Evolutionary conservation across 176 grass and related monocot genomes (phyloP).

Genomic region (Ananas comosus): DNA sequence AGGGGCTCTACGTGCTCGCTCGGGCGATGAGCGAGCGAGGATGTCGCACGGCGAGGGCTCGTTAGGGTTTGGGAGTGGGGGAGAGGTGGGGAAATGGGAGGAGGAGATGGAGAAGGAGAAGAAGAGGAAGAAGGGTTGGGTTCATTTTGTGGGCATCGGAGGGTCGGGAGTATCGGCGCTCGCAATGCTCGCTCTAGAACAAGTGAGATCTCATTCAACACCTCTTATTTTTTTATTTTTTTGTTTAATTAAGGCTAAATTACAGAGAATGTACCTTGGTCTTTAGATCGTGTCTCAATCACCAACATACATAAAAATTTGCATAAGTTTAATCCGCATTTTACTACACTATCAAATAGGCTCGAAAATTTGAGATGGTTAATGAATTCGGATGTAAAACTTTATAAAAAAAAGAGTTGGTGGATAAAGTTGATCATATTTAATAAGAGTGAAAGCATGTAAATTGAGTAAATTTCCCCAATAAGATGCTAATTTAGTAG

Average conservation of each 20-base stretch:
- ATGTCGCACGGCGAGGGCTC: background rate
- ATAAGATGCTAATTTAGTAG: too few species aligned
- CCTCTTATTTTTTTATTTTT: background rate
- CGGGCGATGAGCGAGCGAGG: background rate
- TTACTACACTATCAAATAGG: too few species aligned
- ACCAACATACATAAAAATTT: too few species aligned
- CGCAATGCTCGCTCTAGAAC: constrained; percentile 14
- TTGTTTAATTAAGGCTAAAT: background rate
- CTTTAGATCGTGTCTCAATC: too few species aligned
- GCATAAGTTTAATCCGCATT: too few species aligned
- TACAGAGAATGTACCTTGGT: background rate
- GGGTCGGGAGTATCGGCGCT: constrained; percentile 13
- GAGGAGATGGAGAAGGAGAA: background rate
- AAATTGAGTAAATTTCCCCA: too few species aligned
- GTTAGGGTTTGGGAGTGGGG: background rate
- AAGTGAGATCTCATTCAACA: constrained; percentile 1
- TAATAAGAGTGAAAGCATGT: too few species aligned
- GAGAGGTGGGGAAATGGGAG: background rate
- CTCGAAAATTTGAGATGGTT: too few species aligned
- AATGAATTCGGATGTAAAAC: too few species aligned
- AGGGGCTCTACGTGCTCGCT: background rate
- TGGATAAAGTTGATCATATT: too few species aligned
- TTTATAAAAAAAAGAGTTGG: too few species aligned
- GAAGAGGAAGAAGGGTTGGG: background rate
- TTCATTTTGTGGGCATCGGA: constrained; percentile 14